Percentiles rank a stretch among this genome's conserved stretches.
Conservation (phyloP, 345 rosid species). For the Heritiera fomes region DNA sequence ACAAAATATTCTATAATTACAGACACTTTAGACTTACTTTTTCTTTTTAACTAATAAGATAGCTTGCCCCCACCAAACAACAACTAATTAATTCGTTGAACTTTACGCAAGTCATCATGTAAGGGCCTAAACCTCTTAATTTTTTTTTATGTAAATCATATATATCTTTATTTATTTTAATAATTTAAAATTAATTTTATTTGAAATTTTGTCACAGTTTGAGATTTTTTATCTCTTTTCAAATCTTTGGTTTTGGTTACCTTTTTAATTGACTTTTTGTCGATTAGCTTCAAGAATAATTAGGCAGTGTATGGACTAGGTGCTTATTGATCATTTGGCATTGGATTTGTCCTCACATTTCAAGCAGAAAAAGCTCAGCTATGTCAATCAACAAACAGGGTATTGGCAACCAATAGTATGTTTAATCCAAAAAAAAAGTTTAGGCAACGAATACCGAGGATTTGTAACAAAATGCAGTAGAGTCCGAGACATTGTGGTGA, state of each 20-base stretch:
- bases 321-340: neutral
- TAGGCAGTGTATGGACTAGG: neutral
- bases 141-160: no score
- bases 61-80: neutral
- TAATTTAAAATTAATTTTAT: no score
- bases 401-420: neutral
- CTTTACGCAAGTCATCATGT: slow-evolving; percentile 1
- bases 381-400: neutral
- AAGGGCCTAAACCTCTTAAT: neutral
- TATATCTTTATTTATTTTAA: no score
- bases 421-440: neutral
- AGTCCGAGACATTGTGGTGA: neutral
- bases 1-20: neutral
- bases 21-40: neutral
- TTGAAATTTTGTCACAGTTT: no score
- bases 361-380: neutral
- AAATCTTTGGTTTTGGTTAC: neutral
- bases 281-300: neutral
- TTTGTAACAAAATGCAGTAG: neutral
- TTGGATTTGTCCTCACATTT: neutral
- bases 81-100: slow-evolving; percentile 4
- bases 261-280: neutral
- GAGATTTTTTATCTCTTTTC: no score
- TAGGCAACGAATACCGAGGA: neutral
- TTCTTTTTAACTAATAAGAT: neutral